Conservation (phyloP, 2,329 filamentous ascomycete species). For the Fusarium pseudonygamai region DNA sequence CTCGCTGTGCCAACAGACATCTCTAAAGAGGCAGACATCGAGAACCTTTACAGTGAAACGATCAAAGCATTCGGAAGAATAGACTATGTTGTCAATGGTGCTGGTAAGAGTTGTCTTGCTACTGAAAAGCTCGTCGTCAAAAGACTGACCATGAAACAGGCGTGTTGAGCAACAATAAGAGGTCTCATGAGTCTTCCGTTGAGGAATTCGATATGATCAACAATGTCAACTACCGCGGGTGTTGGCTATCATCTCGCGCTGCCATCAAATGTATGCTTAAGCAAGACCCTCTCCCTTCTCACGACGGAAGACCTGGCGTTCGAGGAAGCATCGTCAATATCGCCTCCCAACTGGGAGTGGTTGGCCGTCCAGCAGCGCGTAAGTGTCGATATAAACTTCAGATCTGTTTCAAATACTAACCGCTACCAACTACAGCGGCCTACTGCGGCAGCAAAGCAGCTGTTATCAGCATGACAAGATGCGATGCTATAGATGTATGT, state of each 20-base stretch:
- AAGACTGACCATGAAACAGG: no score
- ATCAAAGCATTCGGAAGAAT: background rate
- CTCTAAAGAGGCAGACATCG: conserved; percentile 5
- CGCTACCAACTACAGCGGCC: conserved; percentile 49
- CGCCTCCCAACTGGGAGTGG: conserved; percentile 62
- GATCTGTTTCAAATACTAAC: accelerated
- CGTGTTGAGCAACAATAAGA: conserved; percentile 12
- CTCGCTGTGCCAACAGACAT: conserved; percentile 7
- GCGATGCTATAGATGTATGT: conserved; percentile 47
- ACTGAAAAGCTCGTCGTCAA: no score
- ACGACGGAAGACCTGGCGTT: conserved; percentile 33
- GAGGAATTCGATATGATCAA: conserved; percentile 61
- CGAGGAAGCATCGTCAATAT: conserved; percentile 62
- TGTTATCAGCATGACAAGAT: conserved; percentile 66
- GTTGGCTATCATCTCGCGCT: conserved; percentile 58
- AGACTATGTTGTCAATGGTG: conserved; percentile 18
- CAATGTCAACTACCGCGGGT: conserved; percentile 63
- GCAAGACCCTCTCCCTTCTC: conserved; percentile 54
- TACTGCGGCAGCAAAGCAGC: conserved; percentile 69
- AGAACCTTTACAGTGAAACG: background rate
- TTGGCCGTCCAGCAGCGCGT: conserved; percentile 54
- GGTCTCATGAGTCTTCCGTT: conserved; percentile 1
- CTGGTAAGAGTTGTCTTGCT: background rate
- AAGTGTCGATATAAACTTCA: background rate
- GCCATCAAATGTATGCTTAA: conserved; percentile 56